These are phyloP conservation scores for Stygiomarasmius scandens DNA, from an alignment of 1,284 basidiomycete species.

Conservation along the genomic window DNA sequence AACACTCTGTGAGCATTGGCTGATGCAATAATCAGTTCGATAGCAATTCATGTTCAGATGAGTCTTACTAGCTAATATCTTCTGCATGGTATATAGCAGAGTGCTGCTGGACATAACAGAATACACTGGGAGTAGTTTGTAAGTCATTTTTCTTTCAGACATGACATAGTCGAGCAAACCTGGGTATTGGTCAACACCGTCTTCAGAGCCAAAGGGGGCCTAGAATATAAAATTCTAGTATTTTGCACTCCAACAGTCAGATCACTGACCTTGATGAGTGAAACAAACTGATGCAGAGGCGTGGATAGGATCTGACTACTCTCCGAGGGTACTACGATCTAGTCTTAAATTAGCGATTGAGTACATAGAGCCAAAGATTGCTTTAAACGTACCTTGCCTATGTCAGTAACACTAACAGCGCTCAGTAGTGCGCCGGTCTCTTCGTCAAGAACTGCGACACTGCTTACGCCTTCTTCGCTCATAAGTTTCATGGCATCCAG, in stretches of 20 bases:
- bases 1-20: slow-evolving; percentile 78
- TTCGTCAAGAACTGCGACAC: slow-evolving; percentile 72
- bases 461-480: slow-evolving; percentile 81
- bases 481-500: slow-evolving; percentile 78
- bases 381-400: slow-evolving; percentile 57
- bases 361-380: neutral
- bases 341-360: slow-evolving; percentile 1
- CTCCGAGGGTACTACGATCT: slow-evolving; percentile 76
- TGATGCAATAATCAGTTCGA: slow-evolving; percentile 27
- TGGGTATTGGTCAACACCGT: slow-evolving; percentile 75
- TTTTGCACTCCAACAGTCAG: neutral
- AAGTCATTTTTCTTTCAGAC: neutral
- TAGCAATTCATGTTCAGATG: neutral
- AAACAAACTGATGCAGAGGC: slow-evolving; percentile 66
- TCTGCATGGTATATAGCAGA: slow-evolving; percentile 71
- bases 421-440: slow-evolving; percentile 62
- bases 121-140: slow-evolving; percentile 52
- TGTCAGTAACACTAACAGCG: slow-evolving; percentile 77
- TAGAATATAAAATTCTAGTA: slow-evolving; percentile 24
- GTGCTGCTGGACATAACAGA: slow-evolving; percentile 65
- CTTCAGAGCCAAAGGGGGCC: slow-evolving; percentile 69
- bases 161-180: slow-evolving; percentile 39
- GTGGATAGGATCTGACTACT: slow-evolving; percentile 71
- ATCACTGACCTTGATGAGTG: slow-evolving; percentile 61
- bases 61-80: slow-evolving; percentile 73